Evolutionary conservation across 768 basidiomycete species (phyloP), one percentile per base, ranked within the genome.

Genomic region (Xanthoconium purpureum): DNA sequence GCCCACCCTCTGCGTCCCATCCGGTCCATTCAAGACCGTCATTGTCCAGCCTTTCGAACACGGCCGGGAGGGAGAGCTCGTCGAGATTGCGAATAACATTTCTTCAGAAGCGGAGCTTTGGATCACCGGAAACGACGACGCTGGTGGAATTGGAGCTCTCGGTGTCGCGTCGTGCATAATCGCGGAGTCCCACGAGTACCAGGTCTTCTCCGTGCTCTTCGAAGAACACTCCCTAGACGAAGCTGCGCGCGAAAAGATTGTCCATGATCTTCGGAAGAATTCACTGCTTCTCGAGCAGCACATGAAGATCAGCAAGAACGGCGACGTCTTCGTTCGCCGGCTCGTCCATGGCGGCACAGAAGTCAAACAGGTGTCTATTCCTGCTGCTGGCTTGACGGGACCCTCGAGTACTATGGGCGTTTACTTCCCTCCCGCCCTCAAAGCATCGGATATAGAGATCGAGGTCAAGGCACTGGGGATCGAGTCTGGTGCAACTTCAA

Each of bases 61-160:
- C 40, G 63, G 65, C 15, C 48, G 49, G 18, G 69, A 71, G 47
- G 67, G 63, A 6, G 60, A 71, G 14, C 60, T 70, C 12, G 37
- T 69, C 15, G 69, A 71, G 18, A 59, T 71, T 13, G 65, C 58
- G 1, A 63, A 58, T 39, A 63, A 64, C 50, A 50, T 71, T 15
- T 55, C 65, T 24, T 59, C 60, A 2, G 69, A 68, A 28, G 61
- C 64, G 2, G 69, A 70, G 24, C 18, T 70, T 3, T 70, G 69
- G 69, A 61, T 70, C 49, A 66, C 60, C 2, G 67, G 67, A 6
- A 71, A 70, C 33, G 69, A 70, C 37, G 62, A 71, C 30, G 63
- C 69, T 2, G 67, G 57, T 46, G 69, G 69, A 30, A 70, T 71
- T 15, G 69, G 67, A 12, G 69, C 69, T 17, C 61, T 70, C 14